Evolutionary conservation across 495 filamentous ascomycete species (phyloP), one percentile per base, ranked within the genome.

Genomic region (Tetracladium marchalianum): DNA sequence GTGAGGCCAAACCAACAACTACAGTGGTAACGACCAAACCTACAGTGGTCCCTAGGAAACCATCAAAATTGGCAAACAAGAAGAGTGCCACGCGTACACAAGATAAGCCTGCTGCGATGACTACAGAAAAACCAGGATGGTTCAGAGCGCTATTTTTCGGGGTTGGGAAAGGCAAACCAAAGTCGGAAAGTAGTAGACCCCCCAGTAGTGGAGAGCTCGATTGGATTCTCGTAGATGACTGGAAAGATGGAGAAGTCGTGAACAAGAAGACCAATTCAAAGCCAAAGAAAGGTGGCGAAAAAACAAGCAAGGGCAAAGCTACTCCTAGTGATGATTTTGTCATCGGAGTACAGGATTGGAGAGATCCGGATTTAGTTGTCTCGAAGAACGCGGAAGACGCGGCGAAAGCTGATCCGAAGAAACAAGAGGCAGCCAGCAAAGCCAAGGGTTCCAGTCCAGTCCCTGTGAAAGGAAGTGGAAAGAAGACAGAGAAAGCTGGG

Each of bases 321-420:
- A 59, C 52, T 27, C 61, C 71, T 35, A 70, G 66, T 7, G 86
- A 90, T 63, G 80, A 75, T 43, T 95, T 93, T 61, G 77, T 86
- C n/a, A 95, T 93, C 59, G 88, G 88, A 2, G 81, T 93, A 11
- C 87, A 95, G 50, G 88, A 95, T 54, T 94, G 88, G 88, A 79
- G 87, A 46, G 88, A 94, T 57, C 84, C 86, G 4, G 87, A 93
- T 57, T 67, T 93, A 13, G 72, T 87, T 39, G 47, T 45, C 11
- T 17, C 46, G 0, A 46, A 36, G 33, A 45, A 19, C n/a, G 55
- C 49, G 41, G 15, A 17, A 13, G 8, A 31, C 12, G 7, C 47
- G 13, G 11, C 22, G 37, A 50, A 62, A 31, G 44, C 18, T 6
- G 44, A 35, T 11, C 37, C 17, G 45, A 49, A 63, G 47, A 15